phyloP scores from a whole-genome alignment of 2,329 filamentous ascomycete species.

The Cladobotryum protrusum region DNA sequence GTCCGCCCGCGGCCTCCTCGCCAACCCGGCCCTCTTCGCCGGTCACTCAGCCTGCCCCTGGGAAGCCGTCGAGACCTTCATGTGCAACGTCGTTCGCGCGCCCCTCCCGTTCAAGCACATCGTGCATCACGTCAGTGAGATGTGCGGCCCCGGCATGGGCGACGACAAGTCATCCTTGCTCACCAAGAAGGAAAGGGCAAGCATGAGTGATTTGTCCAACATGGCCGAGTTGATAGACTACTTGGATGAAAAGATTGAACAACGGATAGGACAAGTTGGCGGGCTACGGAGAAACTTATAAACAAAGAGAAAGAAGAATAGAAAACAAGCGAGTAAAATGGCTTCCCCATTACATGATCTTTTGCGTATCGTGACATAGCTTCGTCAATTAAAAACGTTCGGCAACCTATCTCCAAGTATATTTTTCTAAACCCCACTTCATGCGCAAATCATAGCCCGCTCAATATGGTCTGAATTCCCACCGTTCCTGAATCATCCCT shows the following conservation, averaged over 20 bases:
- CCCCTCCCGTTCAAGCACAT: conserved; percentile 59
- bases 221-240: conserved; percentile 57
- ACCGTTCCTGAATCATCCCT: conserved; percentile 77
- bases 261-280: conserved; percentile 25
- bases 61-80: conserved; percentile 57
- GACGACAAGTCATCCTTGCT: conserved; percentile 47
- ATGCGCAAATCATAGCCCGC: conserved; percentile 42
- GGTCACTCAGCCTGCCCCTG: conserved; percentile 52
- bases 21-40: conserved; percentile 62
- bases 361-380: neutral
- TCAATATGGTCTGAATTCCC: conserved; percentile 77
- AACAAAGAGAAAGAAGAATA: conserved; percentile 7
- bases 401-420: too few relatives aligned
- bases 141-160: conserved; percentile 54
- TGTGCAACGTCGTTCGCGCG: conserved; percentile 49
- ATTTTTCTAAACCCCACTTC: neutral
- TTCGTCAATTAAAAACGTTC: neutral
- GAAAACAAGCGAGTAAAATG: neutral
- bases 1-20: conserved; percentile 61
- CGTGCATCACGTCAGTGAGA: conserved; percentile 61
- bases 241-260: conserved; percentile 44
- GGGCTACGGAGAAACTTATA: conserved; percentile 29
- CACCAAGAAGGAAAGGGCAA: conserved; percentile 48
- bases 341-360: neutral
- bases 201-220: conserved; percentile 42